These are phyloP conservation scores for Larix kaempferi DNA, from an alignment of 75 land plant species.

Conservation along the genomic window DNA sequence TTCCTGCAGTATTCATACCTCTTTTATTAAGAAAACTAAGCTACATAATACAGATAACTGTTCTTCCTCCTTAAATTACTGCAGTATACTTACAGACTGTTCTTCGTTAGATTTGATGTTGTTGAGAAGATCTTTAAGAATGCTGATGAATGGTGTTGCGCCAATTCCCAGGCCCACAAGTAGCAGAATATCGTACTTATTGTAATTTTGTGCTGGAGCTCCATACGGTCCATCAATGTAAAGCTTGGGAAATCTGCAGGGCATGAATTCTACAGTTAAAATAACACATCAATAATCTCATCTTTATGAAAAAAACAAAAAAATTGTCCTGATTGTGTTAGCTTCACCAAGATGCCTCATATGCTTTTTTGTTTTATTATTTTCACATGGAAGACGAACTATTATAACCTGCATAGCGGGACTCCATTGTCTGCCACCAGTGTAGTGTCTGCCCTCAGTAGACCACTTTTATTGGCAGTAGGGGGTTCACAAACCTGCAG, in stretches of 20 bases:
- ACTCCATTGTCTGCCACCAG: conserved; percentile 13
- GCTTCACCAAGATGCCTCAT: not conserved
- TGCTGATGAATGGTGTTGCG: conserved; percentile 97
- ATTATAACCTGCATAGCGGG: conserved; percentile 2
- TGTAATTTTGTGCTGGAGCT: conserved; percentile 94
- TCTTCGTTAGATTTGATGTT: conserved; percentile 34
- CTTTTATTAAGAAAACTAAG: too few species aligned
- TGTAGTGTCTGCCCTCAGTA: conserved; percentile 48
- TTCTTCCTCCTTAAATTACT: not conserved
- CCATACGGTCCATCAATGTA: conserved; percentile 94
- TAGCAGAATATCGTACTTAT: conserved; percentile 83
- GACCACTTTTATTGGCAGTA: conserved; percentile 23
- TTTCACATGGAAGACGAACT: too few species aligned
- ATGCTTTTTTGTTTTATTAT: too few species aligned
- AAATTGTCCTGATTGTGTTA: not conserved
- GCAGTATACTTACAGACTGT: not conserved
- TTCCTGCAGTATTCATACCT: not conserved
- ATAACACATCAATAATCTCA: too few species aligned
- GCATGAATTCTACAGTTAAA: not conserved
- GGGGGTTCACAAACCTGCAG: conserved; percentile 42
- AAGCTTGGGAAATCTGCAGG: conserved; percentile 66
- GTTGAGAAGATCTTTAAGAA: conserved; percentile 79
- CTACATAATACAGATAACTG: too few species aligned
- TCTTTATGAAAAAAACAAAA: not conserved
- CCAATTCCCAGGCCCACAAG: conserved; percentile 97